A percentile compares a stretch with the other conserved stretches of the same genome.
These are phyloP conservation scores for Arthromyces matolae DNA, from an alignment of 768 basidiomycete species.

Conservation along the genomic window DNA sequence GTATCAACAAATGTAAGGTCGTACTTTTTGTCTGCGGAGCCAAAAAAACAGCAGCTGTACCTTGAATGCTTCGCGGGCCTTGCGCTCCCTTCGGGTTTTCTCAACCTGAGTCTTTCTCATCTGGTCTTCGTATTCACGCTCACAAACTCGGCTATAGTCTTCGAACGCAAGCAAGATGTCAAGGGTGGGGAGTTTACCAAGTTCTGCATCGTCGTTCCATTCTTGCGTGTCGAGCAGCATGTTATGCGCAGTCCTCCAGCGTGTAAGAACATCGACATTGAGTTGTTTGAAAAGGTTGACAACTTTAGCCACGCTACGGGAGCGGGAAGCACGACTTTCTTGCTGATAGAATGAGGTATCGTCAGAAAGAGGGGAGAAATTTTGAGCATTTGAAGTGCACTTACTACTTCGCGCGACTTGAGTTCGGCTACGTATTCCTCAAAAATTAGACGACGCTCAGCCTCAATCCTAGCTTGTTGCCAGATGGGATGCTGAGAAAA, in stretches of 20 bases:
- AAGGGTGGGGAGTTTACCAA: constrained; percentile 81
- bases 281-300: constrained; percentile 82
- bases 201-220: constrained; percentile 72
- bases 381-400: constrained; percentile 23
- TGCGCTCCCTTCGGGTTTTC: constrained; percentile 79
- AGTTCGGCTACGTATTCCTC: constrained; percentile 89
- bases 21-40: too few relatives aligned
- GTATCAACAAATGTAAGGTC: not conserved
- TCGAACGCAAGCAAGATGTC: constrained; percentile 94
- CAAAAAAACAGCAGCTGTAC: too few relatives aligned
- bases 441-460: constrained; percentile 83
- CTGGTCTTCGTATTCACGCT: constrained; percentile 89
- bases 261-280: constrained; percentile 88
- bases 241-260: constrained; percentile 84
- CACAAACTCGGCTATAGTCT: constrained; percentile 85
- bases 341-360: constrained; percentile 41
- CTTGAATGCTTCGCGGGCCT: constrained; percentile 89
- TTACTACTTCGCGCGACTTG: constrained; percentile 84
- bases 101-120: constrained; percentile 77
- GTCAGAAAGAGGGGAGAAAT: not conserved
- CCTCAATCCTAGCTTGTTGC: constrained; percentile 81
- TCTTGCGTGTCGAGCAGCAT: constrained; percentile 73
- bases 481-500: constrained; percentile 89
- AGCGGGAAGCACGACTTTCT: constrained; percentile 72
- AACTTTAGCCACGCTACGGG: constrained; percentile 80